Base-by-base conservation (phyloP, 225 moss, liverwort and hornwort genomes). In the Pseudisothecium myosuroides region DNA sequence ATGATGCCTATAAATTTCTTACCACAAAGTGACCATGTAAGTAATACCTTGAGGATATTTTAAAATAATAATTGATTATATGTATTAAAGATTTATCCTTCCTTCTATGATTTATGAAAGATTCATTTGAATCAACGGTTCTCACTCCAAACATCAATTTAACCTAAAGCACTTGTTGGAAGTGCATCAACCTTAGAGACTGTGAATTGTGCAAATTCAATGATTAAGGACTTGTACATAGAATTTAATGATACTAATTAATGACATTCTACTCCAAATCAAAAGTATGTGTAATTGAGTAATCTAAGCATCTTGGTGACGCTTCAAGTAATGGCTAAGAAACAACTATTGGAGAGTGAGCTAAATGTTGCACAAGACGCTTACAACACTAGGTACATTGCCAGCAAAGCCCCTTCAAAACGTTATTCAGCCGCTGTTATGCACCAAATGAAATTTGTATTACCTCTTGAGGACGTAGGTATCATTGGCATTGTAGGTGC, bases 321-420 rank as follows among this genome's bases (percentile, higher is more conserved):
- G 28, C 31, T 69, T 61, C 66, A 93, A 91, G 88, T 93, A 8
- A 88, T 68, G 6, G 83, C 83, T 77, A 91, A 93, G 59, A 93
- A 91, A 84, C 85, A 89, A 82, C 52, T 60, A 24, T 15, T 93
- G 80, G 89, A 93, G 83, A 83, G 52, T 85, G 91, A 93, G 43
- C 80, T 91, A 6, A 88, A 93, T 83, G 78, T 86, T 87, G 93
- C 91, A 56, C 93, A 93, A 77, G 93, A 89, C 2, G 86, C 86
- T 50, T 89, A 82, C 66, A 88, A 91, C 13, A 29, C 37, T 65
- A 93, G 93, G 91, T 93, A 91, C 31, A 28, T 43, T 52, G 2
- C 85, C 32, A 24, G 52, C 87, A 92, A 92, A 66, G 88, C 85
- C n/a, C 82, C 89, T 26, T 91, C 91, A 43, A 89, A 89, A 88